Conservation (phyloP, 2,329 filamentous ascomycete species). For the Cladosporium sp. region DNA sequence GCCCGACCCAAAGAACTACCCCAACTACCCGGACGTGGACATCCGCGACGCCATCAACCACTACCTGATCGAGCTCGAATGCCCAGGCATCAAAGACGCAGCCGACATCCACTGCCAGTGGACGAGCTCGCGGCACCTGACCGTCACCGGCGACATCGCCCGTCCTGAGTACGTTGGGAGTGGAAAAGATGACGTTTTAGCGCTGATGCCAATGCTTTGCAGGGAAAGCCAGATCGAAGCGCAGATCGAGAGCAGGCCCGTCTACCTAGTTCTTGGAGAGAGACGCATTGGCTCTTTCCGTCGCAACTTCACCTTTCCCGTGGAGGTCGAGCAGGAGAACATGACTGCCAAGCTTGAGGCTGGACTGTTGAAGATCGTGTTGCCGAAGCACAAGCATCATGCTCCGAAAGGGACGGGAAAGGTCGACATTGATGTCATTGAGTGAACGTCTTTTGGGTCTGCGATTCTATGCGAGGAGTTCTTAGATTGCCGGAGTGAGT, state of each 20-base stretch:
- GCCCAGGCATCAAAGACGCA: conserved; percentile 17
- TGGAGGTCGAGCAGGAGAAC: conserved; percentile 16
- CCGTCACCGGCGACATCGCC: conserved; percentile 10
- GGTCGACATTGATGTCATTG: conserved; percentile 13
- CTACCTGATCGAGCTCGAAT: conserved; percentile 17
- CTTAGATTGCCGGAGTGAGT: background rate
- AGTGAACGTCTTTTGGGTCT: background rate
- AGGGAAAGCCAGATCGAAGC: conserved; percentile 4
- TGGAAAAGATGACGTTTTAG: background rate
- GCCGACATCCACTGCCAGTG: conserved; percentile 14
- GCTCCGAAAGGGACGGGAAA: conserved; percentile 14
- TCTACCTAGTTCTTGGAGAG: conserved; percentile 12
- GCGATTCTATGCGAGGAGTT: background rate
- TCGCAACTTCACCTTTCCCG: conserved; percentile 15
- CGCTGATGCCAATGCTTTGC: conserved; percentile 7
- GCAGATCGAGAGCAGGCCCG: background rate
- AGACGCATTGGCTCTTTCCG: conserved; percentile 15
- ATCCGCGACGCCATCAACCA: conserved; percentile 14
- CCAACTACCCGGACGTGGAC: conserved; percentile 19
- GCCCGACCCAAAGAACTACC: conserved; percentile 13
- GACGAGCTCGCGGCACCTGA: conserved; percentile 11
- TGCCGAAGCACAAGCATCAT: conserved; percentile 15
- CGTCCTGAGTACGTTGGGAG: conserved; percentile 2
- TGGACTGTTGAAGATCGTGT: conserved; percentile 9
- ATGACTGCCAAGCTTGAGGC: conserved; percentile 11